phyloP scores from a whole-genome alignment of 495 filamentous ascomycete genomes.

The Sphaerosporella brunnea region DNA sequence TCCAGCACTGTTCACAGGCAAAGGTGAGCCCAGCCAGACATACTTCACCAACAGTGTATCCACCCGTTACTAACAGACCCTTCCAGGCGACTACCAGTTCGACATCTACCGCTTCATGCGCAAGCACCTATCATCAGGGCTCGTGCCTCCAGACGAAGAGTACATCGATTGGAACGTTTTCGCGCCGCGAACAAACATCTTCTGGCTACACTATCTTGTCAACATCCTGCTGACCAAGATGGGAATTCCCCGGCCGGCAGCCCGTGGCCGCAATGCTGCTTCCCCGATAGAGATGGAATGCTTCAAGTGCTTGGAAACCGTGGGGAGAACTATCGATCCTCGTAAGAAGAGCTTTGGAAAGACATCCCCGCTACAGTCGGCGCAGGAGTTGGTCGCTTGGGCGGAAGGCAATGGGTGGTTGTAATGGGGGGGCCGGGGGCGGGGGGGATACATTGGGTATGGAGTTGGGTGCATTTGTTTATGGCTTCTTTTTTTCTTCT shows the following conservation, averaged over 20 bases:
- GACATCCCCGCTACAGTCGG: slow-evolving; percentile 7
- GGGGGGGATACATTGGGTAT: no score
- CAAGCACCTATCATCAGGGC: slow-evolving; percentile 9
- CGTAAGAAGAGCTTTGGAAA: slow-evolving; percentile 18
- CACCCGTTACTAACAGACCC: neutral
- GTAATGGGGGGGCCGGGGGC: no score
- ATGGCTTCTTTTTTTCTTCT: no score
- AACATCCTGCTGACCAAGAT: slow-evolving; percentile 22
- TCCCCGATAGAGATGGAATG: slow-evolving; percentile 11
- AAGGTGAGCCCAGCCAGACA: no score
- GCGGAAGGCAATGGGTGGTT: neutral
- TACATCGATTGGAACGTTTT: slow-evolving; percentile 23
- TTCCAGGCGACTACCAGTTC: slow-evolving; percentile 23
- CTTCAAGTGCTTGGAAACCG: slow-evolving; percentile 12
- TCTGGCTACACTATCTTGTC: slow-evolving; percentile 25
- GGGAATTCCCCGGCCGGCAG: slow-evolving; percentile 14
- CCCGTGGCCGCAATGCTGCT: slow-evolving; percentile 16
- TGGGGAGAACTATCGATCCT: slow-evolving; percentile 15
- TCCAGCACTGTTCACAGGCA: slow-evolving; percentile 23
- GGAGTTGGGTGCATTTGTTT: no score
- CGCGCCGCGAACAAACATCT: slow-evolving; percentile 21
- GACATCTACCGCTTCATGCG: slow-evolving; percentile 26
- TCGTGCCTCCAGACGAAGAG: slow-evolving; percentile 16
- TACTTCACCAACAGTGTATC: neutral
- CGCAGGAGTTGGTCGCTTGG: slow-evolving; percentile 20